Evolutionary conservation across 495 filamentous ascomycete genomes (phyloP).

Genomic region (Penicillium bialowiezense): DNA sequence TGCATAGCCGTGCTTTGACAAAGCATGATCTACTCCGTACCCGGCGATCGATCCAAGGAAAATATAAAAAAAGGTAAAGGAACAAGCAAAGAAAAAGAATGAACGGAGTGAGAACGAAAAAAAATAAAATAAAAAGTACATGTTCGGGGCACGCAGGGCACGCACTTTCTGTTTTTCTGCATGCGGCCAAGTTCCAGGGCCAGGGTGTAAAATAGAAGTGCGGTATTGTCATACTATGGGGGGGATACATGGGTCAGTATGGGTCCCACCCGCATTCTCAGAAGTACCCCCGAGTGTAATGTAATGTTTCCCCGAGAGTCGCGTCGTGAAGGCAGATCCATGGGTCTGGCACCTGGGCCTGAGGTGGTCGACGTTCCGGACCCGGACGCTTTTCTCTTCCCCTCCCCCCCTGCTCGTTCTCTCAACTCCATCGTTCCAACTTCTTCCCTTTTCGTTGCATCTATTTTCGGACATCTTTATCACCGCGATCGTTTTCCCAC

Average conservation of each 20-base stretch:
- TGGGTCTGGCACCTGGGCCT: slow-evolving; percentile 30
- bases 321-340: slow-evolving; percentile 32
- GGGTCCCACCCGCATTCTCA: neutral
- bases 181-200: slow-evolving; percentile 23
- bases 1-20: slow-evolving; percentile 11
- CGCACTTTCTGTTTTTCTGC: slow-evolving; percentile 29
- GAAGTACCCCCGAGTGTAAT: slow-evolving; percentile 11
- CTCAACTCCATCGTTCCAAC: slow-evolving; percentile 8
- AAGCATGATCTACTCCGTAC: slow-evolving; percentile 5
- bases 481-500: slow-evolving; percentile 11
- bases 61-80: neutral
- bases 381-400: slow-evolving; percentile 31
- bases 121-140: neutral
- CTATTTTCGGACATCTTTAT: slow-evolving; percentile 22
- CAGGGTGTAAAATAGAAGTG: slow-evolving; percentile 8
- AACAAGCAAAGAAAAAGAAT: too few species aligned
- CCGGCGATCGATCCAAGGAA: slow-evolving; percentile 1
- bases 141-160: slow-evolving; percentile 14
- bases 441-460: slow-evolving; percentile 11
- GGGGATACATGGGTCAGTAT: slow-evolving; percentile 9
- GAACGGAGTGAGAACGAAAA: slow-evolving; percentile 5
- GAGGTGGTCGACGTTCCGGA: slow-evolving; percentile 24
- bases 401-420: slow-evolving; percentile 15
- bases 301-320: slow-evolving; percentile 17
- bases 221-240: slow-evolving; percentile 13